Evolutionary conservation across 805 yeast species (phyloP), one percentile per base, ranked within the genome.

Genomic region (Ogataea pignaliae): DNA sequence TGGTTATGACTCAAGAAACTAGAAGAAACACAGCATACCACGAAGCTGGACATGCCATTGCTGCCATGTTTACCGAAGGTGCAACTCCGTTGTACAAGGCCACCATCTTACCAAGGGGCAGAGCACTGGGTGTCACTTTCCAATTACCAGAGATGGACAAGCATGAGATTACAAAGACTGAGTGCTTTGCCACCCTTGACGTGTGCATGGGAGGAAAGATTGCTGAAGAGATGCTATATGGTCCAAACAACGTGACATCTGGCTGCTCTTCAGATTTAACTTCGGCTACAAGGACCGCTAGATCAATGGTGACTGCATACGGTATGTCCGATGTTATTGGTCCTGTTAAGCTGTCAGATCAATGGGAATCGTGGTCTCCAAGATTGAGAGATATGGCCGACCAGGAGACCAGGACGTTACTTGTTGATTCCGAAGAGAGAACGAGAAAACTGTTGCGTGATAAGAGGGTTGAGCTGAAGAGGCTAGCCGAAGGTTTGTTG

Each of bases 151-250:
- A 93, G 63, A 88, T 90, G 91, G 99, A 93, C 69, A 91, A 93
- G 70, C 89, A 87, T 48, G 98, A 91, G 60, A 85, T 87, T 66
- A 88, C 97, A 29, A 85, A 79, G 63, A 79, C 75, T 48, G 98
- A 93, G 67, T 87, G 97, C 63, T 73, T 84, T 51, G 97, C 98
- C 0, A 74, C 95, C 51, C 68, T 93, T 53, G 99, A 93, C 64
- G 99, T 93, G 40, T 89, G 97, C 63, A 93, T 93, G 99, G 99
- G 99, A 48, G 99, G 99, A 51, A 90, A 90, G 64, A 82, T 89
- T 46, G 99, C 99, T 29, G 99, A 93, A 71, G 97, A 91, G 62
- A 72, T 88, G 73, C 75, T 86, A 40, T 87, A 88, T 60, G 99
- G 99, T 2, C 76, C 82, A 37, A 96, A 88, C 44, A 87, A 90